These are phyloP conservation scores for Paramecium primaurelia DNA, from an alignment of 73 alveolate species.

Conservation along the genomic window DNA sequence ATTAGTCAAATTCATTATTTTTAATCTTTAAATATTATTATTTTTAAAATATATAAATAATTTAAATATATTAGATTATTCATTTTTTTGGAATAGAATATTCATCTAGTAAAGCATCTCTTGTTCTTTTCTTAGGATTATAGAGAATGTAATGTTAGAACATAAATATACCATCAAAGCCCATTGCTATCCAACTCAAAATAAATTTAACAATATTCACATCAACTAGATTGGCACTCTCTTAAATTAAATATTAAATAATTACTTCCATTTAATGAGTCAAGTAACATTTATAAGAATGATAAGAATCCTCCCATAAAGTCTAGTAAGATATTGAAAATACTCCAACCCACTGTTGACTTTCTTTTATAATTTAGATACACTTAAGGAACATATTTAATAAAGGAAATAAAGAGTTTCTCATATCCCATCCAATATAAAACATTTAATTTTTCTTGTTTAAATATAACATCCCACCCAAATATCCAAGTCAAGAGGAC, in stretches of 20 bases:
- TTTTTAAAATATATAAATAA: background rate
- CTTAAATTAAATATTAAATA: background rate
- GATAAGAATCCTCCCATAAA: constrained; percentile 91
- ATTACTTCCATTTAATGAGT: constrained; percentile 30
- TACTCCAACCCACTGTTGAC: constrained; percentile 96
- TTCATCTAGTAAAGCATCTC: background rate
- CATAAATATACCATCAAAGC: constrained; percentile 15
- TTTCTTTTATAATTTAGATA: constrained; percentile 81
- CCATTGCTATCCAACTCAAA: constrained; percentile 41
- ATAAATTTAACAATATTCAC: constrained; percentile 7
- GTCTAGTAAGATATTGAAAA: constrained; percentile 84
- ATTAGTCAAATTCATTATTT: background rate
- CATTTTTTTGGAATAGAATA: background rate
- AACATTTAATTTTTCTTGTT: constrained; percentile 48
- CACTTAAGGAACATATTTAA: constrained; percentile 89
- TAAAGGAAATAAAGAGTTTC: constrained; percentile 85
- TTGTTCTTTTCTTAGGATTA: background rate
- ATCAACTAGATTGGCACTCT: background rate
- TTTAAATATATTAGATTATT: background rate
- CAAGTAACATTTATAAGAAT: constrained; percentile 77
- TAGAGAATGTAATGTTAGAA: constrained; percentile 26
- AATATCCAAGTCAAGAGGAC: background rate
- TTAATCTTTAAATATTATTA: background rate
- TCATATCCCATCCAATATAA: constrained; percentile 77
- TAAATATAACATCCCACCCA: background rate